Percentiles rank a stretch among this genome's conserved stretches.
These are phyloP conservation scores for Capronia americana DNA, from an alignment of 2,329 filamentous ascomycete species.

Conservation along the genomic window DNA sequence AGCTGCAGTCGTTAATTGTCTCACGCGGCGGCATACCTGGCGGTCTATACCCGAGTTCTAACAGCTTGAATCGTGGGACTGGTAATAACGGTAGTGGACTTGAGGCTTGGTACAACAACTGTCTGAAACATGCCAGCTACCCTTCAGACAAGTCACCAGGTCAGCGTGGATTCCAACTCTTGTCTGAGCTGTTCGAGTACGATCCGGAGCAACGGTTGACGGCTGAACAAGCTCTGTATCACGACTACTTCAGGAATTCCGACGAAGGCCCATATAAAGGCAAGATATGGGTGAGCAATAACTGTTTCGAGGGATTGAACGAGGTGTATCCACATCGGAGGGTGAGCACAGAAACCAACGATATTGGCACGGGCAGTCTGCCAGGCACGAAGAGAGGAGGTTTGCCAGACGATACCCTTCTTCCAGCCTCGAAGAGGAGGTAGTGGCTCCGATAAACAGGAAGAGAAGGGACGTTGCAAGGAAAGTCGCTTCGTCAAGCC, in stretches of 20 bases:
- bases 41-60: constrained; percentile 39
- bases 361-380: constrained; percentile 87
- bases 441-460: constrained; percentile 24
- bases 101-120: constrained; percentile 80
- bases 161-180: constrained; percentile 78
- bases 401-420: constrained; percentile 72
- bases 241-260: constrained; percentile 81
- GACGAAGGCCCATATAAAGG: constrained; percentile 45
- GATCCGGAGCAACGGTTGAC: constrained; percentile 88
- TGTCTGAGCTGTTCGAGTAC: constrained; percentile 86
- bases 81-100: constrained; percentile 64
- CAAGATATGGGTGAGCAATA: constrained; percentile 64
- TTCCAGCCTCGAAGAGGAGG: constrained; percentile 38
- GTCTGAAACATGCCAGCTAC: constrained; percentile 65
- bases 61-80: constrained; percentile 49
- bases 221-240: constrained; percentile 84
- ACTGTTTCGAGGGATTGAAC: constrained; percentile 90
- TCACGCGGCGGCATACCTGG: constrained; percentile 48
- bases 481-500: background rate
- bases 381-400: constrained; percentile 91
- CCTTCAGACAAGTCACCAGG: constrained; percentile 66
- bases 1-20: constrained; percentile 63
- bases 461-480: background rate
- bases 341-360: constrained; percentile 93
- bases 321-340: constrained; percentile 87